These are phyloP conservation scores for Ustilago shanxiensis DNA, from an alignment of 1,284 basidiomycete genomes.

Conservation along the genomic window DNA sequence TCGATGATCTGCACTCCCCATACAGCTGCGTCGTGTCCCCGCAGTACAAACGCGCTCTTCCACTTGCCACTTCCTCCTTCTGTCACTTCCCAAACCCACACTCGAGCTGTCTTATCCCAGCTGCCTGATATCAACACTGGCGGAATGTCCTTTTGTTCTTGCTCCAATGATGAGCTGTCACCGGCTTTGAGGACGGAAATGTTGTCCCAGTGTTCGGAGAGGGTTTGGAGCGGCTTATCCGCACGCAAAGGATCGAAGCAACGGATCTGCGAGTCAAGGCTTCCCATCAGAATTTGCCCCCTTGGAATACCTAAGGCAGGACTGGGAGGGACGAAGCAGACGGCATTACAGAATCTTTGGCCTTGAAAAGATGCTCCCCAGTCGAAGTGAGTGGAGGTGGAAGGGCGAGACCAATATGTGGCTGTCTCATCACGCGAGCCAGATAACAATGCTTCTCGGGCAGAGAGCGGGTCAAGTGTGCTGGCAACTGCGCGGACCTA, in stretches of 20 bases:
- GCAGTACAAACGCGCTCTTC: conserved; percentile 25
- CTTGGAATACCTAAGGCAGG: conserved; percentile 11
- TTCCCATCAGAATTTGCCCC: conserved; percentile 42
- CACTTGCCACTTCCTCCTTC: conserved; percentile 22
- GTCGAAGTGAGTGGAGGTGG: conserved; percentile 10
- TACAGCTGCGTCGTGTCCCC: conserved; percentile 53
- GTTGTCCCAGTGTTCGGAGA: conserved; percentile 56
- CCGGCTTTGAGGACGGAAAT: conserved; percentile 35
- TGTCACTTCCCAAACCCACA: conserved; percentile 31
- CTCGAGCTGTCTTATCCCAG: conserved; percentile 52
- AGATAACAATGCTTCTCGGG: conserved; percentile 39
- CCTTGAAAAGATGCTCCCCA: conserved; percentile 22
- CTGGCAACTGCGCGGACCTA: conserved; percentile 32
- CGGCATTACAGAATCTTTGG: conserved; percentile 38
- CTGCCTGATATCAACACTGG: conserved; percentile 46
- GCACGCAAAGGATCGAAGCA: conserved; percentile 44
- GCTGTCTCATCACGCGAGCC: conserved; percentile 42
- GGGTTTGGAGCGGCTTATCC: conserved; percentile 37
- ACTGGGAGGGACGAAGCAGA: conserved; percentile 22
- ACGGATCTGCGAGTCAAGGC: conserved; percentile 49
- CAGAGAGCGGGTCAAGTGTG: conserved; percentile 27
- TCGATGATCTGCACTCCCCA: conserved; percentile 53
- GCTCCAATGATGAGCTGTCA: neutral
- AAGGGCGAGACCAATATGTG: conserved; percentile 32
- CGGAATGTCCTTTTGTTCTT: neutral